These are phyloP conservation scores for Phytophthora pseudosyringae DNA, from an alignment of 352 stramenopile species.

Conservation along the genomic window DNA sequence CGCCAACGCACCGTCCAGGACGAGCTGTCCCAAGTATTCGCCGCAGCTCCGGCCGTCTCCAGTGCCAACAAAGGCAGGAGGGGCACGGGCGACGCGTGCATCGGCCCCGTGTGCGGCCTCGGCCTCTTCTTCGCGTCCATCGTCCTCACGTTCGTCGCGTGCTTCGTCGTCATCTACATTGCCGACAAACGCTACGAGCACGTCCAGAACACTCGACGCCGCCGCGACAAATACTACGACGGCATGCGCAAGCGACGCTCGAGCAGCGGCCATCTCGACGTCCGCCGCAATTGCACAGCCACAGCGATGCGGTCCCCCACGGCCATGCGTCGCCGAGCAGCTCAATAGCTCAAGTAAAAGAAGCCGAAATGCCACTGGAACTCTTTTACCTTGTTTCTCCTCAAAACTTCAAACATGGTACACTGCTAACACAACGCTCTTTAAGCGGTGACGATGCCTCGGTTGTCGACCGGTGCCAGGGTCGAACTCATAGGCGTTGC, in stretches of 20 bases:
- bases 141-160: slow-evolving; percentile 42
- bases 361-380: background rate
- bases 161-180: slow-evolving; percentile 46
- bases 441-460: slow-evolving; percentile 21
- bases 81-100: slow-evolving; percentile 39
- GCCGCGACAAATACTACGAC: slow-evolving; percentile 32
- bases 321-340: slow-evolving; percentile 22
- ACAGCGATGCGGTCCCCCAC: slow-evolving; percentile 19
- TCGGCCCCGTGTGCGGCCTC: slow-evolving; percentile 44
- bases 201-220: slow-evolving; percentile 30
- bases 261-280: slow-evolving; percentile 23
- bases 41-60: slow-evolving; percentile 10
- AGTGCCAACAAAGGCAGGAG: slow-evolving; percentile 33
- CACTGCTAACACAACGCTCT: background rate
- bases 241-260: slow-evolving; percentile 23
- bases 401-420: background rate
- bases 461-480: slow-evolving; percentile 20
- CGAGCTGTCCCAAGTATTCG: slow-evolving; percentile 30
- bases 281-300: slow-evolving; percentile 22
- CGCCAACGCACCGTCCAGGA: slow-evolving; percentile 28
- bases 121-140: slow-evolving; percentile 50
- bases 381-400: background rate
- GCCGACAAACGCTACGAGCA: slow-evolving; percentile 41
- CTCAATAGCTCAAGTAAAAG: slow-evolving; percentile 9
- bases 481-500: slow-evolving; percentile 19